These are phyloP conservation scores for Trichoderma arundinaceum DNA, from an alignment of 2,329 filamentous ascomycete genomes.

Conservation along the genomic window DNA sequence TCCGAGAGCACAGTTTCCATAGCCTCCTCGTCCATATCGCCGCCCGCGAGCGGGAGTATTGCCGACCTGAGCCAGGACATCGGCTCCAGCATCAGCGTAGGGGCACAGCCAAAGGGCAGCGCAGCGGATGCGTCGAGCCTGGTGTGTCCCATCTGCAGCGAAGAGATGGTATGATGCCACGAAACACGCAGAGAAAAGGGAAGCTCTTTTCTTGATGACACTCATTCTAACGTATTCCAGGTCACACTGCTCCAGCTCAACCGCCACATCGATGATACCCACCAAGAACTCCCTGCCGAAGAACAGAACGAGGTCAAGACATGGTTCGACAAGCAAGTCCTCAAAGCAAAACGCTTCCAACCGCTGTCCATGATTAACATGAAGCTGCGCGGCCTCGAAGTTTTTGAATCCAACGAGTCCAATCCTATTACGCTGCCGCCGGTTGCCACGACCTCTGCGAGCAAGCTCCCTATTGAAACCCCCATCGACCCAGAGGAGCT, in stretches of 20 bases:
- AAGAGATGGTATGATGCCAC: slow-evolving; percentile 79
- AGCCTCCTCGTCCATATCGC: slow-evolving; percentile 73
- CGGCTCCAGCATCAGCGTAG: slow-evolving; percentile 77
- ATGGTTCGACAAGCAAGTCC: slow-evolving; percentile 94
- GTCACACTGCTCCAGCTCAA: slow-evolving; percentile 93
- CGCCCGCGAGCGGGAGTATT: slow-evolving; percentile 63
- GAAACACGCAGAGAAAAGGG: not conserved
- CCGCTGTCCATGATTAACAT: slow-evolving; percentile 90
- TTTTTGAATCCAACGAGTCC: slow-evolving; percentile 90
- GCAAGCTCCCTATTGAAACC: slow-evolving; percentile 49
- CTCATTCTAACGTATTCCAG: slow-evolving; percentile 50
- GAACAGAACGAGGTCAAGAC: slow-evolving; percentile 95
- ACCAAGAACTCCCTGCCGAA: slow-evolving; percentile 86
- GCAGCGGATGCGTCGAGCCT: slow-evolving; percentile 63
- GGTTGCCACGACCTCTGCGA: slow-evolving; percentile 43
- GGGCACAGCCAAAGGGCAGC: slow-evolving; percentile 59
- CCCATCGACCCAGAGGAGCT: slow-evolving; percentile 83
- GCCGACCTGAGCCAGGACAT: slow-evolving; percentile 79
- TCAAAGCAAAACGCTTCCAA: slow-evolving; percentile 91
- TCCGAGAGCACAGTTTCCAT: slow-evolving; percentile 78
- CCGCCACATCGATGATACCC: slow-evolving; percentile 80
- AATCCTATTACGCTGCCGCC: slow-evolving; percentile 42
- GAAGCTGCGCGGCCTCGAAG: slow-evolving; percentile 88
- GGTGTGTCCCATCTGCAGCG: slow-evolving; percentile 95
- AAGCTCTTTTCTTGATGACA: not conserved